phyloP scores from a whole-genome alignment of 75 land plant genomes.

The Selaginella moellendorffii region DNA sequence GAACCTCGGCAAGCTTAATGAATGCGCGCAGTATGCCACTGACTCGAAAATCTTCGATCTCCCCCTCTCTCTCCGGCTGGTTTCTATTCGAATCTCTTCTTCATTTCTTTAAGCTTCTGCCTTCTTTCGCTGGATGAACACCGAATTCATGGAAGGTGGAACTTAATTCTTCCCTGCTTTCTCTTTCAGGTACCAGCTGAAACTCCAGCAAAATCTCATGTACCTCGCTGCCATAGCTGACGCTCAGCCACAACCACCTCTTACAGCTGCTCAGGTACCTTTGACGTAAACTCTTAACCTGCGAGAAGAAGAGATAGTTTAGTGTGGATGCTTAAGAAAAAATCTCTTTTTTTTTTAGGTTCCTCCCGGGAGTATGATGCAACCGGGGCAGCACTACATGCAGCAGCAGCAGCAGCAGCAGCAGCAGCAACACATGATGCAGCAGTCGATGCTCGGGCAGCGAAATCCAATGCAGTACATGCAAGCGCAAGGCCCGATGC shows the following conservation, averaged over 20 bases:
- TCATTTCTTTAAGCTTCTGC: no score
- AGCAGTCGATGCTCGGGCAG: slow-evolving; percentile 4
- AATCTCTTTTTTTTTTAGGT: neutral
- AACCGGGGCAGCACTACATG: neutral
- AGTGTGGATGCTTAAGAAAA: neutral
- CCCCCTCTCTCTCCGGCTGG: no score
- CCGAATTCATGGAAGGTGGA: no score
- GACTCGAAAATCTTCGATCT: no score
- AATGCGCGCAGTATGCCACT: slow-evolving; percentile 80
- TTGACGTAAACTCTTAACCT: no score
- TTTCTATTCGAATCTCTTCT: no score
- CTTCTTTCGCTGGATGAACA: no score
- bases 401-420: no score
- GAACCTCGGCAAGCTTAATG: slow-evolving; percentile 63
- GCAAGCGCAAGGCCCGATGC: slow-evolving; percentile 1
- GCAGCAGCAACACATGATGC: neutral
- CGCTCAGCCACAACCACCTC: slow-evolving; percentile 7
- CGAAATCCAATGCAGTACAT: slow-evolving; percentile 1
- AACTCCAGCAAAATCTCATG: slow-evolving; percentile 8
- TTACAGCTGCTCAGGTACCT: slow-evolving; percentile 4
- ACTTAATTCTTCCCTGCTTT: no score
- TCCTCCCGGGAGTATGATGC: neutral
- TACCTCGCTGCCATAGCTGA: slow-evolving; percentile 6
- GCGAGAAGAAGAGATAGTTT: no score
- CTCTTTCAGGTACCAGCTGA: slow-evolving; percentile 9